phyloP scores from a whole-genome alignment of 495 filamentous ascomycete species.

The Xylaria intraflava region DNA sequence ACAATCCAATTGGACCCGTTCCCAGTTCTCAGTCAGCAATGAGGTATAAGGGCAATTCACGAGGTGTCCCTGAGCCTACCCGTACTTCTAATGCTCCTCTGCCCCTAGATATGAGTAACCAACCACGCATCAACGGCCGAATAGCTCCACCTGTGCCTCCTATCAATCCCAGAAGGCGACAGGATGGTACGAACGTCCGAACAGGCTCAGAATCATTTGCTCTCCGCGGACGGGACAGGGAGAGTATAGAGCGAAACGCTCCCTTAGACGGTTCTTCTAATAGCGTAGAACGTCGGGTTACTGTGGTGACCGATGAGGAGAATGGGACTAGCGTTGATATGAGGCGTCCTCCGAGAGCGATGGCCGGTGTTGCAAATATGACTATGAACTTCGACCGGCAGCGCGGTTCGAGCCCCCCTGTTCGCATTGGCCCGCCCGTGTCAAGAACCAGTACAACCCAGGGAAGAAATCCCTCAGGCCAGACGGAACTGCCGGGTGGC shows the following conservation, averaged over 20 bases:
- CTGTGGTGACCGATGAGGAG: conserved; percentile 27
- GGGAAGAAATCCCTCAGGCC: conserved; percentile 25
- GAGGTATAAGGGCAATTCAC: conserved; percentile 66
- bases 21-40: conserved; percentile 24
- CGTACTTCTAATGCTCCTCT: conserved; percentile 61
- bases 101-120: conserved; percentile 31
- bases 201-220: conserved; percentile 49
- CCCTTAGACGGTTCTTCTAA: conserved; percentile 19
- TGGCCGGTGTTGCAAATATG: not conserved
- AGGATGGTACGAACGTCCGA: conserved; percentile 50
- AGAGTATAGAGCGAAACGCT: conserved; percentile 13
- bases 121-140: conserved; percentile 29
- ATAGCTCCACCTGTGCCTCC: conserved; percentile 57
- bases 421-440: conserved; percentile 25
- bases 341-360: conserved; percentile 51
- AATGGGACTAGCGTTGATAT: conserved; percentile 36
- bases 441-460: conserved; percentile 27
- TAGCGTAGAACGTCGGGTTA: conserved; percentile 19
- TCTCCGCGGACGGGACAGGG: conserved; percentile 30
- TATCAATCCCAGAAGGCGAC: conserved; percentile 61
- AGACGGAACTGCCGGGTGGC: conserved; percentile 33
- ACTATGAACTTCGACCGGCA: conserved; percentile 25
- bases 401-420: conserved; percentile 37
- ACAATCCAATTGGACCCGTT: conserved; percentile 19
- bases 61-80: conserved; percentile 75